Percentiles rank a stretch among this genome's conserved stretches.
Evolutionary conservation across 129 eudicot genomes (phyloP).

Genomic region (Centrapalus pauciflorus): DNA sequence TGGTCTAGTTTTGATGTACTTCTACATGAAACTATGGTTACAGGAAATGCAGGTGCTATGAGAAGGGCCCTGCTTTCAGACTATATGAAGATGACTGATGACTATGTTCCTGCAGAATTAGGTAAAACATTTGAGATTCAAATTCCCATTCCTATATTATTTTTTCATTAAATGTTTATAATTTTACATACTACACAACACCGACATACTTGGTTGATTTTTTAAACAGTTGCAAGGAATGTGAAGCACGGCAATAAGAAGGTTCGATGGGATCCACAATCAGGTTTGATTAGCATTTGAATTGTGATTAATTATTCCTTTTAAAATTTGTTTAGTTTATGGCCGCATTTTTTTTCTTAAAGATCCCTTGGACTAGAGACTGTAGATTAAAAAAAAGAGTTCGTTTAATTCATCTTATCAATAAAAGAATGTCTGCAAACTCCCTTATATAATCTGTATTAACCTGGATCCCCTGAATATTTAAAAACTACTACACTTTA

Average conservation of each 20-base stretch:
- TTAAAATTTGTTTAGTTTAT: background rate
- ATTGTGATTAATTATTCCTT: background rate
- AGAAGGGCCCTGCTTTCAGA: slow-evolving; percentile 43
- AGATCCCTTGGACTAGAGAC: background rate
- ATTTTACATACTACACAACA: background rate
- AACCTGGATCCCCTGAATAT: too few species aligned
- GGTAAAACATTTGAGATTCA: slow-evolving; percentile 34
- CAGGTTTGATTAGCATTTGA: slow-evolving; percentile 44
- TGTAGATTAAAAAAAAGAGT: too few species aligned
- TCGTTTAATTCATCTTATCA: too few species aligned
- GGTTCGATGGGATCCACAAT: slow-evolving; percentile 69
- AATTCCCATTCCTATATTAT: background rate
- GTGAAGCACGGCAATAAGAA: slow-evolving; percentile 38
- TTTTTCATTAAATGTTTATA: background rate
- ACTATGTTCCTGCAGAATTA: slow-evolving; percentile 77
- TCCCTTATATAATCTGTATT: too few species aligned
- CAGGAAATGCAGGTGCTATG: slow-evolving; percentile 8
- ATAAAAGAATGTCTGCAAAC: too few species aligned
- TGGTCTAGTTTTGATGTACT: background rate
- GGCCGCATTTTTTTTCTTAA: background rate
- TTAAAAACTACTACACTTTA: too few species aligned
- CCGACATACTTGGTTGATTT: background rate
- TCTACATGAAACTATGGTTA: slow-evolving; percentile 14
- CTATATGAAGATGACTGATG: slow-evolving; percentile 49
- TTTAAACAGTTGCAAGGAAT: slow-evolving; percentile 42